These are phyloP conservation scores for Iris pallida DNA, from an alignment of 116 monocot genomes.

Conservation along the genomic window DNA sequence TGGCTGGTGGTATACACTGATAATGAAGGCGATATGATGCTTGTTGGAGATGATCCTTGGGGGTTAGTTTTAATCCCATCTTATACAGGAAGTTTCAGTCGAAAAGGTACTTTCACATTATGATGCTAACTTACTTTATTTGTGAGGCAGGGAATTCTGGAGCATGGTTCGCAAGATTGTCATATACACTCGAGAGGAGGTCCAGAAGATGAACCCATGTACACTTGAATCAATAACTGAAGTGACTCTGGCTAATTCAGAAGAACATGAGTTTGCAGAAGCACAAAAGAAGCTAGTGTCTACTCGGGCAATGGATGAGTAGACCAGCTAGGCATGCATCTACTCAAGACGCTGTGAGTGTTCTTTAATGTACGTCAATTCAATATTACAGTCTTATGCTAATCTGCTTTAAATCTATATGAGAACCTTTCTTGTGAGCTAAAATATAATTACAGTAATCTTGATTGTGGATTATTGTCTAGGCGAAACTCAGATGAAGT, in stretches of 20 bases:
- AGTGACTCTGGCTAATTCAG: slow-evolving; percentile 9
- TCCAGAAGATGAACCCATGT: slow-evolving; percentile 52
- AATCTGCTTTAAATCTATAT: too few relatives aligned
- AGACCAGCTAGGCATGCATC: too few relatives aligned
- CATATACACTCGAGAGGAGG: slow-evolving; percentile 64
- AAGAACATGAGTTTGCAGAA: slow-evolving; percentile 14
- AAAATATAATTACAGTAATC: too few relatives aligned
- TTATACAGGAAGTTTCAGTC: background rate
- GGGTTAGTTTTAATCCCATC: slow-evolving; percentile 30
- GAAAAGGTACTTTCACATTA: background rate
- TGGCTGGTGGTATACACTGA: slow-evolving; percentile 83
- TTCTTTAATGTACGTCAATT: too few relatives aligned
- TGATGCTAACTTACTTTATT: background rate
- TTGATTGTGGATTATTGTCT: too few relatives aligned
- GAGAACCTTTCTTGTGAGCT: too few relatives aligned
- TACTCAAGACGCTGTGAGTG: too few relatives aligned
- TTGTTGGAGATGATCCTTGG: slow-evolving; percentile 97
- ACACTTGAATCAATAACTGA: slow-evolving; percentile 9
- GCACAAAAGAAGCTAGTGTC: slow-evolving; percentile 12
- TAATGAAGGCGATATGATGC: slow-evolving; percentile 91
- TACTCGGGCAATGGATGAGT: too few relatives aligned
- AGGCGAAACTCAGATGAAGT: too few relatives aligned
- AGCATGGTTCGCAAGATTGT: slow-evolving; percentile 57
- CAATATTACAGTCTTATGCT: too few relatives aligned
- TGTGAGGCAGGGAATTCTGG: slow-evolving; percentile 46